Base-by-base conservation (phyloP, 2,329 filamentous ascomycete species). In the Colletotrichum acutatum region DNA sequence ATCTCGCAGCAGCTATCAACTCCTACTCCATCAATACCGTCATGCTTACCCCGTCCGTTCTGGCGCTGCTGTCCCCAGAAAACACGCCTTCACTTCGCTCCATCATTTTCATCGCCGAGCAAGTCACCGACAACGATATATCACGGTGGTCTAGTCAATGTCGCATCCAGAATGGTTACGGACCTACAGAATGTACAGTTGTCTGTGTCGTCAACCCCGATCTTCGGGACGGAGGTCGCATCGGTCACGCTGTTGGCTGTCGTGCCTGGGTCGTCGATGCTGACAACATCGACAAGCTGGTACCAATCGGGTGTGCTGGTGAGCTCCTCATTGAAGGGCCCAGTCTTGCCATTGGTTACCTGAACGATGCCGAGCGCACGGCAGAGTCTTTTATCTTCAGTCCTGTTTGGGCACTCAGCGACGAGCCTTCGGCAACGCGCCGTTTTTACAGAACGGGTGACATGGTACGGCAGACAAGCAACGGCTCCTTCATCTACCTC, bases 11-110 rank as follows among this genome's bases (percentile, higher is more conserved):
- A 3, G 85, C 84, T 0, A 87, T 91, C 30, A 82, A 83, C 7
- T 79, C 84, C 1, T 86, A 88, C 82, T 79, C 85, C n/a, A 86
- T 86, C 32, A 88, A 84, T 57, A 86, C 84, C 82, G 86, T 86
- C 3, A 85, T 88, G 75, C 84, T 90, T 74, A 92, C 91, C 0
- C 88, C 90, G 3, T 84, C 89, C 0, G 84, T 92, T 22, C 87
- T 89, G 1, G 77, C 84, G 6, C 83, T 82, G 54, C 79, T 86
- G 8, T 78, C 81, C 19, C 80, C 84, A 1, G 75, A 76, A 0
- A 70, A 75, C 0, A 77, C 86, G 0, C 82, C 84, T 0, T 81
- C 78, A 2, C 75, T 87, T 1, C 77, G 79, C 52, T 84, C 83
- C 0, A 75, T 86, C n/a, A 71, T 74, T n/a, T 68, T 80, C 4